These are phyloP conservation scores for Pulveroboletus sp. DNA, from an alignment of 768 basidiomycete genomes.

Conservation along the genomic window DNA sequence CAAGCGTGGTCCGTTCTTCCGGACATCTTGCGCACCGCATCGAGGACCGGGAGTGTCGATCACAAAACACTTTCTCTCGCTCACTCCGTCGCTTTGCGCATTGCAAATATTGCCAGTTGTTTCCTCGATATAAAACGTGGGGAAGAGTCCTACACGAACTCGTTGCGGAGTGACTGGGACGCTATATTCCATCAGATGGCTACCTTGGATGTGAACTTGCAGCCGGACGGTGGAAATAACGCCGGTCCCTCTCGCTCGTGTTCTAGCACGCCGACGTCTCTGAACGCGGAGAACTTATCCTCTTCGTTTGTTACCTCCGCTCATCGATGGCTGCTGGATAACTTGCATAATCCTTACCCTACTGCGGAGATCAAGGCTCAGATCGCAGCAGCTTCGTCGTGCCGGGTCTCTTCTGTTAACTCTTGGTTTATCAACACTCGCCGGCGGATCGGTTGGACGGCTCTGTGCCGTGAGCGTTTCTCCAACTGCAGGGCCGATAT, in stretches of 20 bases:
- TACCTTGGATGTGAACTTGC: neutral
- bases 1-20: neutral
- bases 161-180: conserved; percentile 2
- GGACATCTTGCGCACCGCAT: neutral
- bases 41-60: neutral
- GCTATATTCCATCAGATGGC: conserved; percentile 4
- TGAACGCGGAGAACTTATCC: neutral
- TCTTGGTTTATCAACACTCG: conserved; percentile 47
- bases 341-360: conserved; percentile 54
- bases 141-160: neutral
- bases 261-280: neutral
- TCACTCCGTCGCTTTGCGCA: neutral
- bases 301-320: conserved; percentile 12
- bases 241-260: no score
- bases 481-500: conserved; percentile 23
- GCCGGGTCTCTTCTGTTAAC: conserved; percentile 31
- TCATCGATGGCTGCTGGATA: conserved; percentile 40
- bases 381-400: conserved; percentile 17
- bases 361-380: conserved; percentile 23
- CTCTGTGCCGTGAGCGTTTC: conserved; percentile 30
- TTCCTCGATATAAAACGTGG: neutral
- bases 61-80: neutral
- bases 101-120: conserved; percentile 2
- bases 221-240: no score
- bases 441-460: conserved; percentile 51